Base-by-base conservation (phyloP, 2,329 filamentous ascomycete genomes). In the Claviceps capensis region DNA sequence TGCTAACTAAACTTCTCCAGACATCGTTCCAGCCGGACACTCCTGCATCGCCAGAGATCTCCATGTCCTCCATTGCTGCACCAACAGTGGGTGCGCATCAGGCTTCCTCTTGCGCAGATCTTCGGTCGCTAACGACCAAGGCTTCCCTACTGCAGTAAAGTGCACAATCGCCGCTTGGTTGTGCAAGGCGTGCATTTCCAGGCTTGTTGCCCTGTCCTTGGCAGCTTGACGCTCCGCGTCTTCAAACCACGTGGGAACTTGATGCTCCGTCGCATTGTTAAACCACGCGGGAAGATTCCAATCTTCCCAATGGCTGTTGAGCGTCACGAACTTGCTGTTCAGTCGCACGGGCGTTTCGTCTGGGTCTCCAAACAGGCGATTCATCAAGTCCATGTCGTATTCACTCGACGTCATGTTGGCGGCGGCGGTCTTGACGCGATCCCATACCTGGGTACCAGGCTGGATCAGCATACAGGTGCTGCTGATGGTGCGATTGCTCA, bases 381-480 rank as follows among this genome's bases (percentile, higher is more conserved):
- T 59, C 19, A 59, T 36, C 26, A 59, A 45, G 23, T 59, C 57
- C 55, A 58, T 58, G 41, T 59, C 57, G 26, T 56, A 53, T 16
- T 56, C 40, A 38, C 52, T 43, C 2, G 57, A 45, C 4, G 50
- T 38, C 9, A 57, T 54, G 22, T 47, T 41, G 8, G 41, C 19
- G 37, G 36, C 48, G 5, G 46, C 46, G 9, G 23, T 4, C 17
- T 14, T 4, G 8, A 58, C 46, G 41, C 50, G 47, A 13, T 55
- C 30, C 54, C 55, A 59, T 3, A 55, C 47, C 11, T 52, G 41
- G 5, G 50, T 5, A 16, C 36, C 51, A 4, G 54, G 55, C 16
- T 54, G 51, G 2, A 59, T 55, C 1, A 59, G 52, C 56, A 59
- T 58, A 11, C 54, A 52, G 41, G 57, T 58, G 44, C 56, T 59